Evolutionary conservation across 2,329 filamentous ascomycete species (phyloP), one percentile per base, ranked within the genome.

Genomic region (Alternaria ventricosa): DNA sequence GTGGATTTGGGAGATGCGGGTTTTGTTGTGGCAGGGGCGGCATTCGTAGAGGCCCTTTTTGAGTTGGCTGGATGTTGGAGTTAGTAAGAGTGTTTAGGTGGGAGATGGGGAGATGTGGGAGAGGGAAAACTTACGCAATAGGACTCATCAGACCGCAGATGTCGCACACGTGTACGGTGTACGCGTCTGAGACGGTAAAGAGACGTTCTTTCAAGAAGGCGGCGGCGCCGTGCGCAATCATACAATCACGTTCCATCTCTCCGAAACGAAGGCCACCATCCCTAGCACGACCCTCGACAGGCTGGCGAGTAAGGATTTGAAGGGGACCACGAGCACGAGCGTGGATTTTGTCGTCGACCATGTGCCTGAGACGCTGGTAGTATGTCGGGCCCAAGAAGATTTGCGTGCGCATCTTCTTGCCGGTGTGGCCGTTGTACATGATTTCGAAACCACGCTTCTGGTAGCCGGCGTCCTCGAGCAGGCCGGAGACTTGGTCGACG

Each of bases 161-260:
- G 82, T 99, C 96, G 84, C 96, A 99, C 76, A 99, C 92, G 82
- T 99, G 96, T 63, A 99, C 96, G 81, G 94, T 88, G 87, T 98
- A 99, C 41, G 96, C 95, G 84, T 99, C 96, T 57, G 93, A 97
- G 55, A 99, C 96, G 80, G 98, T 95, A 76, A 99, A 97, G 62
- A 99, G 84, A 75, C 96, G 89, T 85, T 99, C 96, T 84, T 99
- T 99, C 78, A 99, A 84, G 87, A 99, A 99, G 2, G 94, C 91
- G 58, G 93, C 95, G 4, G 96, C 96, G 79, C 96, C 96, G 80
- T 99, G 96, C n/a, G 96, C 94, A 85, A 99, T 99, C 96, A 99
- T 99, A 81, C 96, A 99, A 88, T 99, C 96, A 84, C 96, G 95
- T 83, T 99, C 96, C 96, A 99, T 99, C 86, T 99, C 96, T 90